Conservation (phyloP, 306 rosid species). For the Citrullus colocynthis region DNA sequence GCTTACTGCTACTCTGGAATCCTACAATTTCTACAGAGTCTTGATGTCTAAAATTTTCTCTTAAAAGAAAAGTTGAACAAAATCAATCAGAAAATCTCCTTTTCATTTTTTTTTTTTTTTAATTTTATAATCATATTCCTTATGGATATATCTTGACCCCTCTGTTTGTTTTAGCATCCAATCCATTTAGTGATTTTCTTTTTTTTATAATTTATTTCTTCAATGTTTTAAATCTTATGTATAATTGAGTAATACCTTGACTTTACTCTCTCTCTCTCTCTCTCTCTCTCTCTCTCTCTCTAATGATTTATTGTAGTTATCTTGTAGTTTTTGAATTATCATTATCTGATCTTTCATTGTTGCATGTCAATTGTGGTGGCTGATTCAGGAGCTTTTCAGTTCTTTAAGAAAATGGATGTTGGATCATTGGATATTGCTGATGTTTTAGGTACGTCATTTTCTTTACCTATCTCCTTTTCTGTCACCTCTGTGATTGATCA, state of each 20-base stretch:
- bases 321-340: neutral
- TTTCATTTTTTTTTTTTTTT: neutral
- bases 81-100: neutral
- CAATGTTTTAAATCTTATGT: neutral
- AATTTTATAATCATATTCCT: too few relatives aligned
- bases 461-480: neutral
- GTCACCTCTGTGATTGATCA: neutral
- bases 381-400: slow-evolving; percentile 51
- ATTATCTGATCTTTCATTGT: neutral
- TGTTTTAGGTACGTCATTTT: slow-evolving; percentile 44
- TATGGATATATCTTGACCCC: too few relatives aligned
- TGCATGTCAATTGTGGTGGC: slow-evolving; percentile 17
- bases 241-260: neutral
- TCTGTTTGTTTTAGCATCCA: neutral
- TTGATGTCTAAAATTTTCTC: neutral
- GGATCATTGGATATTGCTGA: slow-evolving; percentile 60
- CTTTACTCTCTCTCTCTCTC: too few relatives aligned
- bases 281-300: too few relatives aligned
- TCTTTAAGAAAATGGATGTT: slow-evolving; percentile 61
- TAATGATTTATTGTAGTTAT: neutral
- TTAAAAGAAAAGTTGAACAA: neutral
- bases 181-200: neutral
- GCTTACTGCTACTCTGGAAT: neutral
- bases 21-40: neutral
- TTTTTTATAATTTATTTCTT: neutral